Conservation (phyloP, 352 stramenopile genomes). For the Phytophthora aleatoria region DNA sequence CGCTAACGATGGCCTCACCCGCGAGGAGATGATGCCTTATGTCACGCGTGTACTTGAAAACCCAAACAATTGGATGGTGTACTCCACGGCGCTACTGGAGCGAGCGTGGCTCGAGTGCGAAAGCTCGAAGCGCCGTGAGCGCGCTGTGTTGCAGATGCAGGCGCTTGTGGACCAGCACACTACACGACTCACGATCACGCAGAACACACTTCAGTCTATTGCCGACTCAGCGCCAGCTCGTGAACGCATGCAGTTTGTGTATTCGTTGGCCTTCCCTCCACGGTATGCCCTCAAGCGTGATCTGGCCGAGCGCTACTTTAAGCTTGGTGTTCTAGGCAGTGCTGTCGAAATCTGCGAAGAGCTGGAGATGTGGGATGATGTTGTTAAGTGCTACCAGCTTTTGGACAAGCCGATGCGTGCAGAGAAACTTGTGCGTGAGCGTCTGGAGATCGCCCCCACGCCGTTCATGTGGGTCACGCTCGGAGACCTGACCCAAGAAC, state of each 20-base stretch:
- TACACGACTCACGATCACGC: slow-evolving; percentile 92
- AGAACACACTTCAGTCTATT: slow-evolving; percentile 80
- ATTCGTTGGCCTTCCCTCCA: slow-evolving; percentile 94
- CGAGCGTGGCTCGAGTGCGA: slow-evolving; percentile 95
- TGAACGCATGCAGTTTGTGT: slow-evolving; percentile 91
- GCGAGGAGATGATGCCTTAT: slow-evolving; percentile 96
- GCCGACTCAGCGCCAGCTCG: slow-evolving; percentile 91
- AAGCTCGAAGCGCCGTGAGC: slow-evolving; percentile 91
- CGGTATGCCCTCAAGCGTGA: slow-evolving; percentile 94
- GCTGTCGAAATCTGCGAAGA: slow-evolving; percentile 94
- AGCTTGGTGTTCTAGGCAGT: slow-evolving; percentile 86
- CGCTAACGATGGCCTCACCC: slow-evolving; percentile 93
- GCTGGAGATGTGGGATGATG: slow-evolving; percentile 96
- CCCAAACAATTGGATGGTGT: slow-evolving; percentile 97
- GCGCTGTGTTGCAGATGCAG: slow-evolving; percentile 96
- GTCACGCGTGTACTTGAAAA: slow-evolving; percentile 93
- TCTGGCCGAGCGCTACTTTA: slow-evolving; percentile 93
- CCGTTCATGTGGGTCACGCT: slow-evolving; percentile 95
- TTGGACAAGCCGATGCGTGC: slow-evolving; percentile 91
- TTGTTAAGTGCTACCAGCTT: slow-evolving; percentile 95
- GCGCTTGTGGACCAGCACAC: slow-evolving; percentile 96
- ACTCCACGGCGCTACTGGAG: slow-evolving; percentile 94
- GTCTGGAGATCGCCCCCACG: slow-evolving; percentile 83
- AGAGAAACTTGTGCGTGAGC: slow-evolving; percentile 89
- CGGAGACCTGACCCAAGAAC: slow-evolving; percentile 92